Evolutionary conservation across 202 grass and related monocot species (phyloP).

Genomic region (Setaria italica): DNA sequence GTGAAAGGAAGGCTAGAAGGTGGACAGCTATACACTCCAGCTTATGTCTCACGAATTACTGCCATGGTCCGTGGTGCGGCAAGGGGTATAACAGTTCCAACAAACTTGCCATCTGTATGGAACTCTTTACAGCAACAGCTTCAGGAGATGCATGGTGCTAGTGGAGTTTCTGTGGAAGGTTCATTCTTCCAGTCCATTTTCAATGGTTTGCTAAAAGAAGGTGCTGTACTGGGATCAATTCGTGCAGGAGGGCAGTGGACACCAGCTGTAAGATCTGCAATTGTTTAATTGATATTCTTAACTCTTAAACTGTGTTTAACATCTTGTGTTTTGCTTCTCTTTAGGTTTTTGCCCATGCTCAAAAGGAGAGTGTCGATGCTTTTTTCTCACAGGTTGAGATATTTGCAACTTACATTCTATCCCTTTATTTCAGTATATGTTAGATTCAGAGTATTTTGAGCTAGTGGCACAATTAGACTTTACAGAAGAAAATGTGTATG

Average conservation of each 20-base stretch:
- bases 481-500: constrained; percentile 33
- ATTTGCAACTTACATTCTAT: constrained; percentile 37
- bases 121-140: constrained; percentile 92
- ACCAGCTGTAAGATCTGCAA: constrained; percentile 76
- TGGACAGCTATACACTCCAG: constrained; percentile 93
- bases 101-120: constrained; percentile 92
- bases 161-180: constrained; percentile 88
- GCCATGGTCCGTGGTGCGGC: constrained; percentile 92
- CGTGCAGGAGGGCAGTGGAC: constrained; percentile 94
- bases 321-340: constrained; percentile 41
- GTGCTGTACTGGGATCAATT: constrained; percentile 73
- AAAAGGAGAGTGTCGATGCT: constrained; percentile 95
- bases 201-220: constrained; percentile 84
- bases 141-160: constrained; percentile 87
- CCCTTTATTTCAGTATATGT: constrained; percentile 34
- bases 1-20: constrained; percentile 98
- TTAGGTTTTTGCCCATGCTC: constrained; percentile 94
- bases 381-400: constrained; percentile 93
- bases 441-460: constrained; percentile 29
- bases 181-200: constrained; percentile 97
- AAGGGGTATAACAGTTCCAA: constrained; percentile 85
- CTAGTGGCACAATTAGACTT: constrained; percentile 27
- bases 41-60: constrained; percentile 87
- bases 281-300: constrained; percentile 45
- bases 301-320: constrained; percentile 37